Evolutionary conservation across 805 yeast species (phyloP).

Genomic region (Candida adriatica): DNA sequence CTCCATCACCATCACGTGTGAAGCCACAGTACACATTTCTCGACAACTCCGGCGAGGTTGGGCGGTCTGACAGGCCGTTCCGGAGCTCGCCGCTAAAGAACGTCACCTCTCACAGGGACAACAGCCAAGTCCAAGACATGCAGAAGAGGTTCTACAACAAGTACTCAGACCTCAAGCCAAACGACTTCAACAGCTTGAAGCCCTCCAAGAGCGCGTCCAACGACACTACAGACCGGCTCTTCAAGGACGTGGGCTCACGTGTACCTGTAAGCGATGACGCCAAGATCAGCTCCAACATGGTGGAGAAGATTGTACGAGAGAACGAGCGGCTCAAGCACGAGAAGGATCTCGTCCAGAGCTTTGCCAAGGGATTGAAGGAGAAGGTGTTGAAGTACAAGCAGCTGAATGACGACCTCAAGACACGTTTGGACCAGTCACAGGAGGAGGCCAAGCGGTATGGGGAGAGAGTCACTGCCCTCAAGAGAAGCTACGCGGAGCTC

Average conservation of each 20-base stretch:
- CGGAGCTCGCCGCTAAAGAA: slow-evolving; percentile 13
- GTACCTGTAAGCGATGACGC: slow-evolving; percentile 26
- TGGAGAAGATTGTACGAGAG: slow-evolving; percentile 31
- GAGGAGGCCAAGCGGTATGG: slow-evolving; percentile 9
- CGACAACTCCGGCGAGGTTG: slow-evolving; percentile 20
- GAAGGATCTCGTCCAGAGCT: slow-evolving; percentile 24
- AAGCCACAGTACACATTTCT: slow-evolving; percentile 18
- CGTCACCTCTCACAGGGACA: slow-evolving; percentile 6
- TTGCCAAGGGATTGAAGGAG: slow-evolving; percentile 27
- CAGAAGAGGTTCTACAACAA: slow-evolving; percentile 17
- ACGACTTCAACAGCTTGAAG: slow-evolving; percentile 9
- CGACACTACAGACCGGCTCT: slow-evolving; percentile 19
- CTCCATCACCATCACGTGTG: slow-evolving; percentile 21
- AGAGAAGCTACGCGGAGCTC: slow-evolving; percentile 20
- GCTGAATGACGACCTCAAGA: slow-evolving; percentile 22
- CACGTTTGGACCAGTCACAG: slow-evolving; percentile 7
- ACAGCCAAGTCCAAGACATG: slow-evolving; percentile 9
- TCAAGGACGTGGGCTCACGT: slow-evolving; percentile 12
- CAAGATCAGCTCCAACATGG: slow-evolving; percentile 29
- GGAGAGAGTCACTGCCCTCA: slow-evolving; percentile 10
- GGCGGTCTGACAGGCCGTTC: slow-evolving; percentile 13
- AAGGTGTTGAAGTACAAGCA: slow-evolving; percentile 31
- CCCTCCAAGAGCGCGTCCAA: slow-evolving; percentile 8
- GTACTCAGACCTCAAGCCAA: slow-evolving; percentile 19
- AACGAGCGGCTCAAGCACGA: slow-evolving; percentile 29